Evolutionary conservation across 1,139 yeast genomes (phyloP).

Genomic region (Magnusiomyces clavatus): DNA sequence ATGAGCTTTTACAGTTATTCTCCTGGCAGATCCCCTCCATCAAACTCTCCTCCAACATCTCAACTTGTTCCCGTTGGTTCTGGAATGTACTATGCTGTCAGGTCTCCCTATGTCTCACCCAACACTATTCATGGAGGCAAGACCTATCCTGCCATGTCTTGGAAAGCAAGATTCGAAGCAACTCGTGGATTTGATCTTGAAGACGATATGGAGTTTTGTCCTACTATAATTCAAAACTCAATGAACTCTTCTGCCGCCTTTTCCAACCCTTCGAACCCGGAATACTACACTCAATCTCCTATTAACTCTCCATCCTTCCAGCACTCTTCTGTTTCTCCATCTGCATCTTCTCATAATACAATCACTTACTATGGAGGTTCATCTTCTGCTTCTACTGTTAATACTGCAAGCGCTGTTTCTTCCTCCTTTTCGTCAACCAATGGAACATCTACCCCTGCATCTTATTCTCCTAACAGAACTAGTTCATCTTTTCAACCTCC

Average conservation of each 20-base stretch:
- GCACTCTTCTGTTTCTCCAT: neutral
- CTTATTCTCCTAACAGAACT: too few relatives aligned
- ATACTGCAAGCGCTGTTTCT: too few relatives aligned
- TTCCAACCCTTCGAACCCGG: neutral
- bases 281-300: too few relatives aligned
- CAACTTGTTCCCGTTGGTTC: too few relatives aligned
- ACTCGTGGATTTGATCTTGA: slow-evolving; percentile 63
- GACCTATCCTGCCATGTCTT: neutral
- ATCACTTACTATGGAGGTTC: neutral
- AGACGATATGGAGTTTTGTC: slow-evolving; percentile 63
- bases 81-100: too few relatives aligned
- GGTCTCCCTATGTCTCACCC: neutral
- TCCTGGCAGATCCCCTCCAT: too few relatives aligned
- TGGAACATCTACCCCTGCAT: too few relatives aligned
- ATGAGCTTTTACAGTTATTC: too few relatives aligned
- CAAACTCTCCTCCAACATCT: too few relatives aligned
- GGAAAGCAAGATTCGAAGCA: slow-evolving; percentile 41
- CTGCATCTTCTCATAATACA: slow-evolving; percentile 5
- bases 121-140: neutral
- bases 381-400: neutral
- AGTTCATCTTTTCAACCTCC: too few relatives aligned
- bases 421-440: too few relatives aligned
- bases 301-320: too few relatives aligned
- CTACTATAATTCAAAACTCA: slow-evolving; percentile 12
- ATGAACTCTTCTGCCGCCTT: slow-evolving; percentile 2